Percentiles rank a stretch among this genome's conserved stretches.
These are phyloP conservation scores for Sporothrix mexicana DNA, from an alignment of 2,329 filamentous ascomycete genomes.

Conservation along the genomic window DNA sequence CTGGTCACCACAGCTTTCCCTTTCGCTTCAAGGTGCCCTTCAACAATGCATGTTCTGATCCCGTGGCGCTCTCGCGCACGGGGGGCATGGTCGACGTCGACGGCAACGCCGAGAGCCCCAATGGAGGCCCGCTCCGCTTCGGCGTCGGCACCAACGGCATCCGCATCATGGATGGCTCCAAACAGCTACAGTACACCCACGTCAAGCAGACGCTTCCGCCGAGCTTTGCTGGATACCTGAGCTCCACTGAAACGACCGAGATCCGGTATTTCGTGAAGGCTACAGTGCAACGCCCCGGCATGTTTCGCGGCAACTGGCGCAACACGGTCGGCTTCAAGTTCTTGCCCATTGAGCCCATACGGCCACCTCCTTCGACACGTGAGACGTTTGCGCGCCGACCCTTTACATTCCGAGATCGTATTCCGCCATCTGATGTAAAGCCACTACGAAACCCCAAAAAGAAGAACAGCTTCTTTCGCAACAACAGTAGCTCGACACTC, in stretches of 20 bases:
- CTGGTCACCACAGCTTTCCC: conserved; percentile 75
- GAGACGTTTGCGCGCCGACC: conserved; percentile 84
- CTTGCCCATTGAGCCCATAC: conserved; percentile 88
- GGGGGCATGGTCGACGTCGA: conserved; percentile 60
- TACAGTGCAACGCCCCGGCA: conserved; percentile 85
- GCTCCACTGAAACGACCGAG: conserved; percentile 84
- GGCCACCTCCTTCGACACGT: conserved; percentile 68
- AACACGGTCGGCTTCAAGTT: conserved; percentile 76
- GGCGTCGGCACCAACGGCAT: conserved; percentile 58
- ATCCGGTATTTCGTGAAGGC: conserved; percentile 95
- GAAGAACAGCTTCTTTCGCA: conserved; percentile 51
- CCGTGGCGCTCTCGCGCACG: conserved; percentile 58
- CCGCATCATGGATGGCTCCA: conserved; percentile 67
- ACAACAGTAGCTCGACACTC: conserved; percentile 54
- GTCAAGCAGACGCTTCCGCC: conserved; percentile 87
- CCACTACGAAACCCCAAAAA: conserved; percentile 48
- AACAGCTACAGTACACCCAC: conserved; percentile 69
- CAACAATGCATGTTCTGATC: conserved; percentile 72
- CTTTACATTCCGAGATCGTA: conserved; percentile 60
- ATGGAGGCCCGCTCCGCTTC: conserved; percentile 52
- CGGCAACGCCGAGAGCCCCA: conserved; percentile 50
- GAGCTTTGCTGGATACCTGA: conserved; percentile 85
- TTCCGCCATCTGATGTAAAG: conserved; percentile 40
- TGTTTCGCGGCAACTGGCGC: conserved; percentile 90
- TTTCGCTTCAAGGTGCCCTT: conserved; percentile 80